A percentile compares a stretch with the other conserved stretches of the same genome.
Conservation (phyloP, 2,329 filamentous ascomycete genomes). For the Cadophora sp. region DNA sequence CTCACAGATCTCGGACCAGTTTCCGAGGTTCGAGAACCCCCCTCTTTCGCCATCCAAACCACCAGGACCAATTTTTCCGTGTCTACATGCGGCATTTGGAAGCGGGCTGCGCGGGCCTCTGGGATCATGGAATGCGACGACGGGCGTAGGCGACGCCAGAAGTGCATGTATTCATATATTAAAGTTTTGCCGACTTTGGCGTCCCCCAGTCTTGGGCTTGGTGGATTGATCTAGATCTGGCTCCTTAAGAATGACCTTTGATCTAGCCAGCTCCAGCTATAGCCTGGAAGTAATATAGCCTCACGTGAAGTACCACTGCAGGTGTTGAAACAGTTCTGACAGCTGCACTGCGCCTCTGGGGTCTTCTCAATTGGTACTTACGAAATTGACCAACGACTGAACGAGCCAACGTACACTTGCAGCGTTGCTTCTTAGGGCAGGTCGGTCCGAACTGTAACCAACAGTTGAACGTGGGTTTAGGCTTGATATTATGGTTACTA, state of each 20-base stretch:
- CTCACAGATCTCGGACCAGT: not conserved
- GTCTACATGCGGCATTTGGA: not conserved
- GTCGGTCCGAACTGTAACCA: not conserved
- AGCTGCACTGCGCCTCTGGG: constrained; percentile 4
- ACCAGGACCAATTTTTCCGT: not conserved
- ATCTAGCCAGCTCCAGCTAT: not conserved
- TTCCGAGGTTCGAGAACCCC: not conserved
- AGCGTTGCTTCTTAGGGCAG: not conserved
- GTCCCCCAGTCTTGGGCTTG: not conserved
- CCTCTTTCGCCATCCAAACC: not conserved
- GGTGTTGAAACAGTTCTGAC: not conserved
- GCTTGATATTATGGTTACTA: not conserved
- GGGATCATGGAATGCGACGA: not conserved
- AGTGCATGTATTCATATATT: constrained; percentile 1
- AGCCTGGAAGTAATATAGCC: not conserved
- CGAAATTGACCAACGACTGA: not conserved
- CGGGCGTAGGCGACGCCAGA: not conserved
- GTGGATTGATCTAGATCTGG: not conserved
- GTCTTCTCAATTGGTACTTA: not conserved
- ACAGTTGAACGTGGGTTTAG: not conserved
- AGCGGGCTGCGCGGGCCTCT: not conserved
- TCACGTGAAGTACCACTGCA: constrained; percentile 3
- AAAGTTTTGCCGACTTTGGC: not conserved
- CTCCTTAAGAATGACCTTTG: not conserved
- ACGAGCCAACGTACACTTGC: not conserved